phyloP scores from a whole-genome alignment of 179 eudicot species.

The Amaranthus tricolor region DNA sequence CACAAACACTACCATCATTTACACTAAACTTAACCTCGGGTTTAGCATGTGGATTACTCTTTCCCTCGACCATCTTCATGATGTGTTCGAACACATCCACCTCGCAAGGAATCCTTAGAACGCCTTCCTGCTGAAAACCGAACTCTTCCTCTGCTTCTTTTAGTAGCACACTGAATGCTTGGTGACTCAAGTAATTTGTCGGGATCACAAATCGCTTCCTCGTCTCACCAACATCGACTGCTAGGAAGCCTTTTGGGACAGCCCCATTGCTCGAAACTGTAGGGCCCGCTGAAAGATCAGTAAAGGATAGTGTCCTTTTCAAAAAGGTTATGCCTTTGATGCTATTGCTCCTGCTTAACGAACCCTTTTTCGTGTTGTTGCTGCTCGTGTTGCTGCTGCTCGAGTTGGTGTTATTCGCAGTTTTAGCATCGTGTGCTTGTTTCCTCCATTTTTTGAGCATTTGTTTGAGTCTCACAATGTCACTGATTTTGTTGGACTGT shows the following conservation, averaged over 20 bases:
- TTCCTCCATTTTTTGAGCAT: constrained; percentile 63
- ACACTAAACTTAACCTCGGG: constrained; percentile 10
- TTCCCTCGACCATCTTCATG: constrained; percentile 37
- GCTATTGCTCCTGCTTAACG: constrained; percentile 26
- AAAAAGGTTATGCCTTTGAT: constrained; percentile 47
- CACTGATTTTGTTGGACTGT: constrained; percentile 56
- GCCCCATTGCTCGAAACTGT: constrained; percentile 2
- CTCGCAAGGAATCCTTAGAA: constrained; percentile 52
- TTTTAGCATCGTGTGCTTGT: constrained; percentile 27
- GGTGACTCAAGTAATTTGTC: constrained; percentile 45
- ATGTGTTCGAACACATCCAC: constrained; percentile 40
- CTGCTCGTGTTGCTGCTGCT: constrained; percentile 6
- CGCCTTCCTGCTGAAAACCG: constrained; percentile 54
- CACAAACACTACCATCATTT: constrained; percentile 29
- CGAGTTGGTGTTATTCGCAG: neutral
- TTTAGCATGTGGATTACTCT: constrained; percentile 11
- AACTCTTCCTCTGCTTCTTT: constrained; percentile 67
- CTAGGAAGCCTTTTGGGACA: constrained; percentile 56
- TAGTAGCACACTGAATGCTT: constrained; percentile 39
- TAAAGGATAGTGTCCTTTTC: constrained; percentile 53
- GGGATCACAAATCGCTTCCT: constrained; percentile 59
- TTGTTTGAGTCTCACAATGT: constrained; percentile 58
- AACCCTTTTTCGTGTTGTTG: constrained; percentile 17
- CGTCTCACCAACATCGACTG: constrained; percentile 51
- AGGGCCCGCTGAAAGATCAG: constrained; percentile 33